phyloP scores from a whole-genome alignment of 306 rosid species.

The Glycine latifolia region DNA sequence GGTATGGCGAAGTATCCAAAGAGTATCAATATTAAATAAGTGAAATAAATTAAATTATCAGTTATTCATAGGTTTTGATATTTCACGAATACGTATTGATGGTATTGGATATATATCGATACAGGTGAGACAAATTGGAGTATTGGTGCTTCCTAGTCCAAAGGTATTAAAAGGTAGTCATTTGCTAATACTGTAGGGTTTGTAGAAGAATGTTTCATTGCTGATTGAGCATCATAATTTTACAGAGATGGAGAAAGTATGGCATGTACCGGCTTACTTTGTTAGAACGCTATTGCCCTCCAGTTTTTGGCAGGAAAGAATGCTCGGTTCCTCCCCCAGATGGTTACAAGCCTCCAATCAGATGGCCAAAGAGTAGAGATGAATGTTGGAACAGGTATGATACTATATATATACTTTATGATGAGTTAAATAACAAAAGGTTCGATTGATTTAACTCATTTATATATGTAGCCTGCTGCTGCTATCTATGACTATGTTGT shows the following conservation, averaged over 20 bases:
- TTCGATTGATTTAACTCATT: too few species aligned
- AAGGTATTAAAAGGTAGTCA: conserved; percentile 53
- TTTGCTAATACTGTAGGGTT: conserved; percentile 7
- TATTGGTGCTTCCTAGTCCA: conserved; percentile 45
- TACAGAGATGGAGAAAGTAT: conserved; percentile 91
- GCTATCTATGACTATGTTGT: too few species aligned
- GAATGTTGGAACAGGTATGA: conserved; percentile 97
- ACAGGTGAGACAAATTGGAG: too few species aligned
- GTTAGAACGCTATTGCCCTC: conserved; percentile 98
- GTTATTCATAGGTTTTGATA: too few species aligned
- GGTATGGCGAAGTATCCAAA: too few species aligned
- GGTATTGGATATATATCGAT: too few species aligned
- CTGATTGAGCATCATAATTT: conserved; percentile 44
- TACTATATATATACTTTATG: too few species aligned
- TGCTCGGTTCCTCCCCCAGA: conserved; percentile 94
- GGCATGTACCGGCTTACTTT: conserved; percentile 70
- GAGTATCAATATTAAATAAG: too few species aligned
- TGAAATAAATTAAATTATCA: too few species aligned
- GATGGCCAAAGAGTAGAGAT: conserved; percentile 95
- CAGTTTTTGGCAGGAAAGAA: conserved; percentile 78
- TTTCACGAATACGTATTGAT: too few species aligned
- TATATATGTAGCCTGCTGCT: background rate
- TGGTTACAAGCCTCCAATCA: conserved; percentile 89
- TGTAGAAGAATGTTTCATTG: conserved; percentile 20
- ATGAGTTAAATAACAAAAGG: too few species aligned